Base-by-base conservation (phyloP, 805 yeast genomes). In the Lipomyces japonicus region DNA sequence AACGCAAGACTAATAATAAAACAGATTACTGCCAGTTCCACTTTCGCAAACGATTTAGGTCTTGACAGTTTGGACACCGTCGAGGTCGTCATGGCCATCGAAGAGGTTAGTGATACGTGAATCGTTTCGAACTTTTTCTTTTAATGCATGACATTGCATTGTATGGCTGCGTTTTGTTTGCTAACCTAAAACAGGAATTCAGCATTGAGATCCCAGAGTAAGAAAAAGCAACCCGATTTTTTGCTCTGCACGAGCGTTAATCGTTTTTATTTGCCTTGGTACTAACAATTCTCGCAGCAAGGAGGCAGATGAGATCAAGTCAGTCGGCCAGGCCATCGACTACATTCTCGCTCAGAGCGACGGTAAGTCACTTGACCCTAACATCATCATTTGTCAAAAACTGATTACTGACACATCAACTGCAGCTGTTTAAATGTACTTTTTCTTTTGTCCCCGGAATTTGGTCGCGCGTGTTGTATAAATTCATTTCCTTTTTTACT, bases 21-120 rank as follows among this genome's bases (percentile, higher is more conserved):
- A 18, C 42, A 70, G 65, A 63, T 75, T 49, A 63, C 71, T 12
- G 63, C 72, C 35, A 63, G 65, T 48, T 67, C 75, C 35, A 62
- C 68, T 31, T 67, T 75, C 58, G 63, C 70, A 43, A 64, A 64
- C 46, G 95, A 86, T 64, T 77, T 86, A 61, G 91, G 90, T n/a
- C 78, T 86, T 66, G 98, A 91, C 71, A 86, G 96, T 7, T 77
- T 91, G 60, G 98, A 91, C 66, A 85, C 93, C 57, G 96, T 91
- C 56, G 98, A 91, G 74, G 90, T 93, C 48, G 78, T 93, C 63
- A 95, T 93, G 70, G 96, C 96, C 50, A 83, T 91, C 65, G 98
- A 91, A 75, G 96, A 90, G 76, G 90, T 45, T 43, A 14, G 35
- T 35, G 3, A 6, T 1, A 7, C 19, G 42, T 21, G 14, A 7